phyloP scores from a whole-genome alignment of 306 rosid species.

The Heteromeles arbutifolia region DNA sequence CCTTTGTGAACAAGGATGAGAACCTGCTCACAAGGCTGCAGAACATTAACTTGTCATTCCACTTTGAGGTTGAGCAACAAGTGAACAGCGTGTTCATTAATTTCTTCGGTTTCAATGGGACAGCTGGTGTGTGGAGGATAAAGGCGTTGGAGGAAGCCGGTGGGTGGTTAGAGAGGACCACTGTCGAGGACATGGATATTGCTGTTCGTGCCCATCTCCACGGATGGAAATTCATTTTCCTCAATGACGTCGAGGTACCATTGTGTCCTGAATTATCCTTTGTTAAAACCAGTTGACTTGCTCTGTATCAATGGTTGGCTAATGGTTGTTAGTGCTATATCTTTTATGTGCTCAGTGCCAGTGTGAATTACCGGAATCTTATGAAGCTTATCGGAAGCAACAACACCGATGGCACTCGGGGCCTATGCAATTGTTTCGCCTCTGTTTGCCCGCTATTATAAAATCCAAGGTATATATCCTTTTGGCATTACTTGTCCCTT shows the following conservation, averaged over 20 bases:
- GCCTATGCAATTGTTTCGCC: slow-evolving; percentile 93
- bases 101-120: slow-evolving; percentile 91
- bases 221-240: slow-evolving; percentile 93
- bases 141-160: slow-evolving; percentile 83
- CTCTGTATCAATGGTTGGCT: slow-evolving; percentile 3
- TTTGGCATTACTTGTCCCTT: background rate
- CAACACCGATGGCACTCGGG: slow-evolving; percentile 97
- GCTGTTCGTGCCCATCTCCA: slow-evolving; percentile 94
- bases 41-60: slow-evolving; percentile 75
- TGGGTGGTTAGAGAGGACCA: slow-evolving; percentile 95
- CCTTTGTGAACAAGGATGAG: slow-evolving; percentile 89
- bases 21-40: slow-evolving; percentile 81
- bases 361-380: slow-evolving; percentile 89
- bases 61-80: slow-evolving; percentile 85
- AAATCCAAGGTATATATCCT: slow-evolving; percentile 48
- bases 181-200: slow-evolving; percentile 95
- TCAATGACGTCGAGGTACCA: slow-evolving; percentile 84
- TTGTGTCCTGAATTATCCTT: background rate
- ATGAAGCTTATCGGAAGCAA: slow-evolving; percentile 89
- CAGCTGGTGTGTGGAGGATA: slow-evolving; percentile 97
- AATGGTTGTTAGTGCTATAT: background rate
- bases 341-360: slow-evolving; percentile 54
- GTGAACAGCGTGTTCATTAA: slow-evolving; percentile 66
- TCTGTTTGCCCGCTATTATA: slow-evolving; percentile 67
- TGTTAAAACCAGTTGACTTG: background rate